phyloP scores from a whole-genome alignment of 139 green algal species.

The Helicosporidium sp. region DNA sequence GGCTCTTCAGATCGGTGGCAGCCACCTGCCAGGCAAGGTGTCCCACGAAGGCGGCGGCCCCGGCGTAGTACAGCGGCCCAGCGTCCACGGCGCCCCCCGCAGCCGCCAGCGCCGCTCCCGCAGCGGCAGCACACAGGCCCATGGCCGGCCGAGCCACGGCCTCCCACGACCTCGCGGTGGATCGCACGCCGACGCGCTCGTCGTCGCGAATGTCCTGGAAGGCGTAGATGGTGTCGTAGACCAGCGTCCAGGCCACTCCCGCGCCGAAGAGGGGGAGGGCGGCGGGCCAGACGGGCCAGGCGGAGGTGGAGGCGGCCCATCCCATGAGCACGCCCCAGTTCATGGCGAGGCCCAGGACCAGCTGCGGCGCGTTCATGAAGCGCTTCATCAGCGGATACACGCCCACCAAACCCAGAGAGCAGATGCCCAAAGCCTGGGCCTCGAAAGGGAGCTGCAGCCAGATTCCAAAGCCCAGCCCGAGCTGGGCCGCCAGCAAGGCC shows the following conservation, averaged over 20 bases:
- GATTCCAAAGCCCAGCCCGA: slow-evolving; percentile 56
- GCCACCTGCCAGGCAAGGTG: slow-evolving; percentile 61
- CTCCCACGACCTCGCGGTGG: slow-evolving; percentile 68
- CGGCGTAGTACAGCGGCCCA: slow-evolving; percentile 24
- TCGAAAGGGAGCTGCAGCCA: slow-evolving; percentile 86
- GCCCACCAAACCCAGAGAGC: slow-evolving; percentile 71
- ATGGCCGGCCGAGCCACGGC: slow-evolving; percentile 33
- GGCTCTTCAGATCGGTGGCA: slow-evolving; percentile 42
- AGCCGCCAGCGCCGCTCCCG: slow-evolving; percentile 14
- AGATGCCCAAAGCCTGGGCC: slow-evolving; percentile 65
- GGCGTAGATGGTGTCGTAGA: slow-evolving; percentile 98
- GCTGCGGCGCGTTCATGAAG: slow-evolving; percentile 60
- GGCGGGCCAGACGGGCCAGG: slow-evolving; percentile 40
- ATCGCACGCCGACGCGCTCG: slow-evolving; percentile 59
- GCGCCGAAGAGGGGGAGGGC: slow-evolving; percentile 69
- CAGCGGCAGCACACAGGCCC: slow-evolving; percentile 26
- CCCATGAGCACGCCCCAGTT: slow-evolving; percentile 94
- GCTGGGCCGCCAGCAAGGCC: slow-evolving; percentile 60
- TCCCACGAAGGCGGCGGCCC: slow-evolving; percentile 19
- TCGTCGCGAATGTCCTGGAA: slow-evolving; percentile 84
- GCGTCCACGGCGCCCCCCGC: slow-evolving; percentile 15
- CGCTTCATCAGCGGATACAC: slow-evolving; percentile 92
- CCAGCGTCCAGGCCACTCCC: slow-evolving; percentile 72
- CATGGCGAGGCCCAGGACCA: slow-evolving; percentile 82
- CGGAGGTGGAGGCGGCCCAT: slow-evolving; percentile 58